Evolutionary conservation across 2,329 filamentous ascomycete genomes (phyloP).

Genomic region (Scytalidium sp.): DNA sequence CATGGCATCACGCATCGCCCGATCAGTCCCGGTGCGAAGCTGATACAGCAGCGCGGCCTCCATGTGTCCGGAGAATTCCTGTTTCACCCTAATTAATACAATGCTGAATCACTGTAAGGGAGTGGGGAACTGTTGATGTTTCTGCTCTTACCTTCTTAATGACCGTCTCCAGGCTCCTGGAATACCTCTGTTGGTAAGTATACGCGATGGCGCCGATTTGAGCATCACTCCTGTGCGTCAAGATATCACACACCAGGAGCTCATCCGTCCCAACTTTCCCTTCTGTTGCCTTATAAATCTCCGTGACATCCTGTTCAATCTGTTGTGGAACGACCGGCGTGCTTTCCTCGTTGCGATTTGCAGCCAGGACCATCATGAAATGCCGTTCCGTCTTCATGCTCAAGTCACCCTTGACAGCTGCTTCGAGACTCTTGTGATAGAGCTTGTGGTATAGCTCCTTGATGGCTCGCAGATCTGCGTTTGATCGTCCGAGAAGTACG

Average conservation of each 20-base stretch:
- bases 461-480: conserved; percentile 86
- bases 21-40: conserved; percentile 73
- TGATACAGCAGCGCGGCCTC: conserved; percentile 78
- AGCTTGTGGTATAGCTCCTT: conserved; percentile 71
- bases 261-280: conserved; percentile 72
- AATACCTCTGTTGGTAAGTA: conserved; percentile 71
- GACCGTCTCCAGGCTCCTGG: conserved; percentile 66
- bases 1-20: conserved; percentile 77
- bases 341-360: conserved; percentile 73
- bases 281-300: conserved; percentile 75
- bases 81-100: conserved; percentile 10
- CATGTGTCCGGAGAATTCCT: conserved; percentile 92
- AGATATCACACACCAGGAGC: conserved; percentile 73
- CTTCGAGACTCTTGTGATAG: conserved; percentile 65
- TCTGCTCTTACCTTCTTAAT: conserved; percentile 63
- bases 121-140: no score
- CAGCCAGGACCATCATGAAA: conserved; percentile 78
- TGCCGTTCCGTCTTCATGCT: conserved; percentile 83
- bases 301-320: conserved; percentile 70
- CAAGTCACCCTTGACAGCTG: conserved; percentile 73
- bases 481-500: conserved; percentile 75
- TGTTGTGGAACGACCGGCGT: conserved; percentile 69
- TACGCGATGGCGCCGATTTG: conserved; percentile 81
- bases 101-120: conserved; percentile 5
- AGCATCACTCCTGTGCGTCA: conserved; percentile 72